Evolutionary conservation across 306 rosid species (phyloP).

Genomic region (Abrus pulchellus): DNA sequence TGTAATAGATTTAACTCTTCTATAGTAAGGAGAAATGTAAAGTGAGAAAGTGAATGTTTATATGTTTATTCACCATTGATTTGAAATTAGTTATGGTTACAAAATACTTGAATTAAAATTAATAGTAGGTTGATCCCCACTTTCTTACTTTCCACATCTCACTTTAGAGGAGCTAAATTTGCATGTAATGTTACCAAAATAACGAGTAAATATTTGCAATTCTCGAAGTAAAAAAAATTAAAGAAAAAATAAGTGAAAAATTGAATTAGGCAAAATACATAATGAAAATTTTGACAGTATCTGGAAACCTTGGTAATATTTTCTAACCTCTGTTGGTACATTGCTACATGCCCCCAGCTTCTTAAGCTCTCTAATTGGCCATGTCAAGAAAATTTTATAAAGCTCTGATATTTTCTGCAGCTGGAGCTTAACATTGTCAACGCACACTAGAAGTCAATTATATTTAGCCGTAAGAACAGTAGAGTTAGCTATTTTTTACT

Average conservation of each 20-base stretch:
- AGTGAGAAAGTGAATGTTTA: not conserved
- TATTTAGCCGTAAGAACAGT: not conserved
- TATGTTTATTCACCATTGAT: too few relatives aligned
- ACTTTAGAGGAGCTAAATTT: too few relatives aligned
- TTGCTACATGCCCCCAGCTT: not conserved
- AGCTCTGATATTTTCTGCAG: not conserved
- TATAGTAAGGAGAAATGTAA: too few relatives aligned
- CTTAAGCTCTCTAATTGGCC: not conserved
- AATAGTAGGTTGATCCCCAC: too few relatives aligned
- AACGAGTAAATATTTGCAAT: constrained; percentile 22
- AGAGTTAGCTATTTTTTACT: not conserved
- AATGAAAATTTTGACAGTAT: constrained; percentile 25
- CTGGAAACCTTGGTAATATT: not conserved
- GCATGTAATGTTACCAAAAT: not conserved
- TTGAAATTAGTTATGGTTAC: too few relatives aligned
- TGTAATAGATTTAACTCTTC: not conserved
- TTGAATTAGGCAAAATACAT: not conserved
- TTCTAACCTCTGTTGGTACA: constrained; percentile 15
- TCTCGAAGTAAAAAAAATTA: constrained; percentile 7
- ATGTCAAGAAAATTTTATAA: not conserved
- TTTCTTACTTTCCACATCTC: too few relatives aligned
- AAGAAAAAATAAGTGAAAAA: not conserved
- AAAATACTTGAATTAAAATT: too few relatives aligned
- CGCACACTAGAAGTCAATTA: not conserved
- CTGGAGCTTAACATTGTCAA: constrained; percentile 16